Evolutionary conservation across 495 filamentous ascomycete species (phyloP).

Genomic region (Tetracladium setigerum): DNA sequence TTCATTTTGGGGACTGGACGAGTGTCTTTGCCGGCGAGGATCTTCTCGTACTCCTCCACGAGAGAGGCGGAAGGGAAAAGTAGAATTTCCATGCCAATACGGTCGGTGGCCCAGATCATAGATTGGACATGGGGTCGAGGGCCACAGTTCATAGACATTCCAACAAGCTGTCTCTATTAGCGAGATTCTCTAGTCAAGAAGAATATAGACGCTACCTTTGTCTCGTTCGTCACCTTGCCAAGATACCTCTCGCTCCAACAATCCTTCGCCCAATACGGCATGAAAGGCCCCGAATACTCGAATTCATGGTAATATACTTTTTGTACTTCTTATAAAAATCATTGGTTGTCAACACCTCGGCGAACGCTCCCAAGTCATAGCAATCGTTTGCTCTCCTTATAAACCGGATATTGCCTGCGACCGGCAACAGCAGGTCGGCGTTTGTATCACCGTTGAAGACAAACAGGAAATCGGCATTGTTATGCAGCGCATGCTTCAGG

Average conservation of each 20-base stretch:
- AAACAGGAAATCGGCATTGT: conserved; percentile 26
- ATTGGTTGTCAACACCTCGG: conserved; percentile 14
- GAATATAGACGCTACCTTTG: conserved; percentile 8
- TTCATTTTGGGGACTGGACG: conserved; percentile 4
- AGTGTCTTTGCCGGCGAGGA: neutral
- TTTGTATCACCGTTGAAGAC: conserved; percentile 24
- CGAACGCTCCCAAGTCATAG: conserved; percentile 20
- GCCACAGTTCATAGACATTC: conserved; percentile 22
- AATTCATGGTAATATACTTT: conserved; percentile 23
- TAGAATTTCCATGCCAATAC: conserved; percentile 21
- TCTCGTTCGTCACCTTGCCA: conserved; percentile 13
- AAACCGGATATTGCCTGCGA: conserved; percentile 17
- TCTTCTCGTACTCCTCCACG: conserved; percentile 17
- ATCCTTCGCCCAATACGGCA: conserved; percentile 21
- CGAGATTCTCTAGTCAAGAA: neutral
- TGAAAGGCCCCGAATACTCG: conserved; percentile 25
- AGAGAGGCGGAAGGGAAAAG: conserved; percentile 16
- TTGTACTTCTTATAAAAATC: conserved; percentile 22
- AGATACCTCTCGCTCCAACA: conserved; percentile 26
- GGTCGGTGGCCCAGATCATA: conserved; percentile 28
- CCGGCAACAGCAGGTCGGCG: conserved; percentile 11
- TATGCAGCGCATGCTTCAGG: conserved; percentile 23
- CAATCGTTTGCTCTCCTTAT: conserved; percentile 16
- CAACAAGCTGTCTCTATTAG: conserved; percentile 16
- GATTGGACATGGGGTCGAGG: conserved; percentile 18